Evolutionary conservation across 2,329 filamentous ascomycete genomes (phyloP).

Genomic region (Colletotrichum costaricense): DNA sequence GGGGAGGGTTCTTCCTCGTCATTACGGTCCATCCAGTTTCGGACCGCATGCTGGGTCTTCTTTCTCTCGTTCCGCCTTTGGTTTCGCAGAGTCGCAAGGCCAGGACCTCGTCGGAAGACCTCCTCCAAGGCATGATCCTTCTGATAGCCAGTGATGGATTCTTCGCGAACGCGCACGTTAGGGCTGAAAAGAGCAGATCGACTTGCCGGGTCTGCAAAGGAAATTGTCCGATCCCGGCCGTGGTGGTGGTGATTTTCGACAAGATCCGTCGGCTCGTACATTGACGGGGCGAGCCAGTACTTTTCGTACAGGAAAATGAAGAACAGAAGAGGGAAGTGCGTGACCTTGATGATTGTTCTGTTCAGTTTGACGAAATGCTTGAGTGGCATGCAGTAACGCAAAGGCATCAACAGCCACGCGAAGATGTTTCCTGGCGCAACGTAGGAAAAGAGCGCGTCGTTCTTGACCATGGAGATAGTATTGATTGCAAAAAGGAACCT

Average conservation of each 20-base stretch:
- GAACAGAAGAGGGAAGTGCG: constrained; percentile 89
- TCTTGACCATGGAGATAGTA: constrained; percentile 97
- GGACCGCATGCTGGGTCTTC: constrained; percentile 84
- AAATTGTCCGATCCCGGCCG: constrained; percentile 60
- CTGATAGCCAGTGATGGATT: constrained; percentile 87
- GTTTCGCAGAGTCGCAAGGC: constrained; percentile 69
- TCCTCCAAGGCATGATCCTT: constrained; percentile 93
- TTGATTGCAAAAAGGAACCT: constrained; percentile 94
- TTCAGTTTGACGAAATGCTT: constrained; percentile 87
- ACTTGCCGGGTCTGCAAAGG: constrained; percentile 67
- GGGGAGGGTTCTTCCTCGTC: constrained; percentile 61
- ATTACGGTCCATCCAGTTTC: constrained; percentile 88
- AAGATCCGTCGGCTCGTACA: constrained; percentile 87
- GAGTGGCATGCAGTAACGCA: constrained; percentile 84
- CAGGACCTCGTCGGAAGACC: constrained; percentile 83
- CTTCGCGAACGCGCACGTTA: constrained; percentile 78
- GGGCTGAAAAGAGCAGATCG: constrained; percentile 79
- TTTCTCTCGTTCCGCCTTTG: constrained; percentile 72
- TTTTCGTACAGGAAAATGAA: constrained; percentile 90
- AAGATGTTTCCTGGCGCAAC: constrained; percentile 91
- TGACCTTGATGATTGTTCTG: constrained; percentile 89
- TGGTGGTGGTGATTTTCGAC: constrained; percentile 76
- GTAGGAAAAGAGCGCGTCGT: constrained; percentile 95
- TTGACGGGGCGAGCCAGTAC: constrained; percentile 77
- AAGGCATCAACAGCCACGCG: constrained; percentile 87